Base-by-base conservation (phyloP, 2,329 filamentous ascomycete species). In the Lasiodiplodia sp. region DNA sequence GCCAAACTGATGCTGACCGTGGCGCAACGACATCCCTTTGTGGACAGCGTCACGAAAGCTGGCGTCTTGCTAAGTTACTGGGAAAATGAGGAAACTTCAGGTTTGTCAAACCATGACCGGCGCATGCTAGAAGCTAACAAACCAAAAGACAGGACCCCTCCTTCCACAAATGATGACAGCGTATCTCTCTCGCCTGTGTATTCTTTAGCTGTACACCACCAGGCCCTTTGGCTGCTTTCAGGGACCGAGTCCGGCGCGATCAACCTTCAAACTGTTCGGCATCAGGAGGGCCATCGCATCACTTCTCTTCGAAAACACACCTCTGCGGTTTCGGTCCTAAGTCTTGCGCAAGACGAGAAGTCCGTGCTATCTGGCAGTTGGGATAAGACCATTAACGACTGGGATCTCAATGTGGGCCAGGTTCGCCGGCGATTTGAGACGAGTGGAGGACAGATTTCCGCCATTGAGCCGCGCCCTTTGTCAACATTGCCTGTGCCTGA, bases 31-130 rank as follows among this genome's bases (percentile, higher is more conserved):
- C 96, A 99, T 77, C 96, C 96, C 0, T 99, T 98, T 75, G 96
- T 99, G 51, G 96, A 99, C 78, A 97, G 93, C 74, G 96, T 99
- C 53, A 93, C 93, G 68, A 99, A 99, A 80, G 94, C 95, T 2
- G 96, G 94, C 1, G 92, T 97, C 6, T 82, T 98, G 62, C 90
- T 97, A 87, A 97, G 92, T 64, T 99, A 99, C 79, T 99, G 96
- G 96, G 96, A 97, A 79, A 99, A 98, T 75, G 94, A 97, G 78
- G 95, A 99, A 77, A 88, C 89, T 2, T 81, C 82, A 56, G 77
- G 80, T 82, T 75, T 68, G 75, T 69, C 11, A 12, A 18, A 4
- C 23, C 8, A 4, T 5, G 25, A 3, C 6, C 23, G 16, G 12
- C 40, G 4, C 38, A 31, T 11, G 40, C 58, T 23, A 68, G 47